Evolutionary conservation across 768 basidiomycete species (phyloP).

Genomic region (Lactifluus piperatus): DNA sequence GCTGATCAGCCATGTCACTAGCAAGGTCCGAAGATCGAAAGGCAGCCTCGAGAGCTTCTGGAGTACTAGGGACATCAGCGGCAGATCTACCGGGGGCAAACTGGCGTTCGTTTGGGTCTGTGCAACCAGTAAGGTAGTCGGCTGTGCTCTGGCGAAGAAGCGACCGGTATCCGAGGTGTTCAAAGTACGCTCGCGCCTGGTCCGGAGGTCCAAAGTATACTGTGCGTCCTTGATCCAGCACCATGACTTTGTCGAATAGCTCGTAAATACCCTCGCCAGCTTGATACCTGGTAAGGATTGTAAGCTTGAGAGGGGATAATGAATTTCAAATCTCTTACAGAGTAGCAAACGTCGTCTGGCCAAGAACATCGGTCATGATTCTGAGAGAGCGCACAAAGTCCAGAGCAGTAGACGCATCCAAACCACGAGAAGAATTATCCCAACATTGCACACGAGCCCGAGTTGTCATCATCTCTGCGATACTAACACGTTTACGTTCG

Average conservation of each 20-base stretch:
- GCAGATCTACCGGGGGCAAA: constrained; percentile 55
- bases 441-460: constrained; percentile 77
- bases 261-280: constrained; percentile 76
- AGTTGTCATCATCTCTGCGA: constrained; percentile 83
- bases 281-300: constrained; percentile 32
- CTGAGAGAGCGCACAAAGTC: constrained; percentile 79
- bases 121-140: constrained; percentile 82
- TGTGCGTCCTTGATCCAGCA: constrained; percentile 73
- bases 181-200: constrained; percentile 74
- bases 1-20: constrained; percentile 34
- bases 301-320: constrained; percentile 24
- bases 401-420: constrained; percentile 82
- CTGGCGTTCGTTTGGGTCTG: constrained; percentile 80
- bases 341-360: constrained; percentile 74
- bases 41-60: constrained; percentile 56
- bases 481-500: constrained; percentile 77
- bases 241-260: constrained; percentile 82
- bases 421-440: constrained; percentile 78
- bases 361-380: constrained; percentile 74
- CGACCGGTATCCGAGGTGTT: constrained; percentile 59
- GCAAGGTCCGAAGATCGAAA: constrained; percentile 45
- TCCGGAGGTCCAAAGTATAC: constrained; percentile 74
- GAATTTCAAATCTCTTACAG: constrained; percentile 37
- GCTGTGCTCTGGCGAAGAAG: constrained; percentile 82
- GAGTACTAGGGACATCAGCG: constrained; percentile 53